Percentiles rank a stretch among this genome's conserved stretches.
Conservation (phyloP, 345 rosid species). For the Brassica rapa region DNA sequence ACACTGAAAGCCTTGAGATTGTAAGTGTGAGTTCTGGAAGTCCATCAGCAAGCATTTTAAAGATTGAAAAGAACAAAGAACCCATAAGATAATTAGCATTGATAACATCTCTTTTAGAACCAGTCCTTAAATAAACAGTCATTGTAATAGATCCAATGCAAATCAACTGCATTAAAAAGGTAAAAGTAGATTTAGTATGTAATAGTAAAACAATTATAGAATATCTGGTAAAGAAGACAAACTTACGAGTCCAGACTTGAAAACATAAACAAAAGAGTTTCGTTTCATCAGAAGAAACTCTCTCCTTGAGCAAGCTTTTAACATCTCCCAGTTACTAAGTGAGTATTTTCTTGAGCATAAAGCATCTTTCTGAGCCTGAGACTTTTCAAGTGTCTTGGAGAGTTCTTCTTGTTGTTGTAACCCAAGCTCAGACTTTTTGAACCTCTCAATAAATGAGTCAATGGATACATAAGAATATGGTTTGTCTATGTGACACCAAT, state of each 20-base stretch:
- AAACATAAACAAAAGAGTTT: conserved; percentile 47
- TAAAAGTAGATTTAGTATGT: neutral
- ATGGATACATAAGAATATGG: conserved; percentile 46
- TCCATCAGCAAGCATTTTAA: conserved; percentile 51
- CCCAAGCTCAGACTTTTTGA: conserved; percentile 38
- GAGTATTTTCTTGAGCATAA: conserved; percentile 43
- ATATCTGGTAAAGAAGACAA: neutral
- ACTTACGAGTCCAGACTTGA: conserved; percentile 48
- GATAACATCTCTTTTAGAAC: conserved; percentile 38
- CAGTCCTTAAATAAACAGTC: conserved; percentile 47
- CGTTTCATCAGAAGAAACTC: conserved; percentile 55
- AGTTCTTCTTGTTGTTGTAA: conserved; percentile 38
- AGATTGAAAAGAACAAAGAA: conserved; percentile 39
- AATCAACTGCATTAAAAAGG: conserved; percentile 33
- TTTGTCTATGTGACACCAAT: conserved; percentile 42
- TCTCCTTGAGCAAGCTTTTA: conserved; percentile 50
- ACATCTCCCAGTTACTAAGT: conserved; percentile 44
- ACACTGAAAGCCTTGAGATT: conserved; percentile 45
- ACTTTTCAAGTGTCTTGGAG: conserved; percentile 35
- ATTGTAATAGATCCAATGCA: conserved; percentile 41
- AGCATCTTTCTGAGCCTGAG: conserved; percentile 30
- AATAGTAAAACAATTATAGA: neutral
- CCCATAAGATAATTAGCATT: conserved; percentile 51
- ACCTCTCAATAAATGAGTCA: conserved; percentile 39
- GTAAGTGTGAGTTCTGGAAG: conserved; percentile 51